Base-by-base conservation (phyloP, 371 early-diverging fungal species). In the Mortierella sp. region DNA sequence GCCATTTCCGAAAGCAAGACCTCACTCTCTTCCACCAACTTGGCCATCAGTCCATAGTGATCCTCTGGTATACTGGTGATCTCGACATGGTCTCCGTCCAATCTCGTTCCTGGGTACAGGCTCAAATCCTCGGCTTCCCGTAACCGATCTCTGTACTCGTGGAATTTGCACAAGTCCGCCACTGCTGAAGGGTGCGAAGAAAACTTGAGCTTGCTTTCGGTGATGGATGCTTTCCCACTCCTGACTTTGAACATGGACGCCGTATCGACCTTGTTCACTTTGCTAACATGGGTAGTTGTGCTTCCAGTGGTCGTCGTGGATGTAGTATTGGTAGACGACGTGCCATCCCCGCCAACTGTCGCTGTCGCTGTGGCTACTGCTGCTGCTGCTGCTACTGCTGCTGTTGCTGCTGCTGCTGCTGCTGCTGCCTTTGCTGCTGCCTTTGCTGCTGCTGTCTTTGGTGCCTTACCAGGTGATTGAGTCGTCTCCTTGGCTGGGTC, bases 191-290 rank as follows among this genome's bases (percentile, higher is more conserved):
- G 77, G 39, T 76, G 77, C 2, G 64, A 25, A 21, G 53, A 64
- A 19, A 69, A 76, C 44, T 52, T 64, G 57, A 76, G 77, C 48
- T 76, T 76, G 41, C 24, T 60, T 27, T 76, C 77, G 16, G 77
- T 76, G 39, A 76, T 65, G 7, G 54, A 64, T 0, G 70, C 77
- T 43, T 76, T 76, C 10, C 77, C 77, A 22, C 60, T 61, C 48
- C 65, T 60, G 52, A 76, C 64, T 46, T 64, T 64, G 66, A 69
- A 65, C 77, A 76, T 76, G 37, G 69, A 68, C 0, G 66, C 70
- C 4, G 70, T 54, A 44, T 76, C 77, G 9, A 53, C 53, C 51
- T 76, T 76, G 54, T 69, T 69, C 31, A 69, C 14, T 57, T 69
- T 69, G 63, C 63, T 69, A 19, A 51, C 13, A 22, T 41, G 47